Base-by-base conservation (phyloP, 805 yeast species). In the Saturnispora zaruensis region DNA sequence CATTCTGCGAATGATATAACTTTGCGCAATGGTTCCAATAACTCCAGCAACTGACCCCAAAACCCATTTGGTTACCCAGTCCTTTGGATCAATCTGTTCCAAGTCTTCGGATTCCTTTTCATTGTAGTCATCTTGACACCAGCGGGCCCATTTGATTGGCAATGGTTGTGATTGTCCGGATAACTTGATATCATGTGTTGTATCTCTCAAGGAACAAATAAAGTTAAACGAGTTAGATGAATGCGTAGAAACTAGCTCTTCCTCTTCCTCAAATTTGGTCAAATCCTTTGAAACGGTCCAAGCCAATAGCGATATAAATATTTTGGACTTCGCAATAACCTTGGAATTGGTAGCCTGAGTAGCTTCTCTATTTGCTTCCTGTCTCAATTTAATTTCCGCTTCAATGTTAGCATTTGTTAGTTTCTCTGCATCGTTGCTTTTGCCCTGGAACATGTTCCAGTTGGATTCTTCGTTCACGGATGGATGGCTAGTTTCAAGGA, bases 1-100 rank as follows among this genome's bases (percentile, higher is more conserved):
- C 95, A 93, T 93, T 66, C 99, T 77, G 65, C 81, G 82, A 44
- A 90, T 81, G 43, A 93, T 95, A 64, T 93, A 93, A 60, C 82
- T 79, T 66, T 93, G 98, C 1, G 97, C 96, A 32, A 87, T 70
- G 1, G 87, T 84, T 16, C 96, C 98, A 55, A 93, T 78, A 16
- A 88, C 74, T 54, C 89, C 74, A 18, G 80, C 79, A 46, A 93
- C 71, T 0, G 96, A 95, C 56, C 81, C 83, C 59, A 79, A 82
- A 34, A 85, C 72, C 95, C 95, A 86, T 48, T 78, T 84, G 41
- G 74, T 71, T 13, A 86, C 85, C 95, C 93, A 86, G 52, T 82
- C 87, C 41, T 83, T 71, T n/a, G 91, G 90, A 58, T 84, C 89
- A 16, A 56, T 53, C 44, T 57, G 61, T 18, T 49, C 63, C 34